These are phyloP conservation scores for Lentinus tigrinus DNA, from an alignment of 768 basidiomycete genomes.

Conservation along the genomic window DNA sequence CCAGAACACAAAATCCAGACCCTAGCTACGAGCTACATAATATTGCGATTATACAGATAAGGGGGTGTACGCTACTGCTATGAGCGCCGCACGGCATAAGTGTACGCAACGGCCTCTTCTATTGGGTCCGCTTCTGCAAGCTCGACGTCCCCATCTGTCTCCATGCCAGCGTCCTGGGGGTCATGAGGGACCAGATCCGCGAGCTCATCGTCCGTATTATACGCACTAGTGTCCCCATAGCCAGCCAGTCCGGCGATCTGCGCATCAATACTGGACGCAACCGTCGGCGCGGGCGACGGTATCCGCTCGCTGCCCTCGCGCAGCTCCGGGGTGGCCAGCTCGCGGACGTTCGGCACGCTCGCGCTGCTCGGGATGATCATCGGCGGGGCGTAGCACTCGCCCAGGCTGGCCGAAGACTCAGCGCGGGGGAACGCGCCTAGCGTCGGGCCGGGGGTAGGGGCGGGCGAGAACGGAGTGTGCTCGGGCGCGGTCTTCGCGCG, in stretches of 20 bases:
- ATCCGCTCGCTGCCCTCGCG: constrained; percentile 31
- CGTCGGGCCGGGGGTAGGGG: neutral
- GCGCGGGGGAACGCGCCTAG: neutral
- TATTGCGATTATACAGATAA: neutral
- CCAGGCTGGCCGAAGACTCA: neutral
- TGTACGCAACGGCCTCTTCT: constrained; percentile 13
- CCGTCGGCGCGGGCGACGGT: constrained; percentile 52
- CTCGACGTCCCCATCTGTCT: constrained; percentile 14
- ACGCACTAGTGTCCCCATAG: constrained; percentile 44
- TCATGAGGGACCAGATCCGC: constrained; percentile 22
- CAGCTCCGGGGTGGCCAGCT: constrained; percentile 7
- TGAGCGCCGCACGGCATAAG: neutral
- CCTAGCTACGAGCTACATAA: neutral
- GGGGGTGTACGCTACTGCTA: neutral
- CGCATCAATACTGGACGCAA: constrained; percentile 47
- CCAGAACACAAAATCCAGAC: neutral
- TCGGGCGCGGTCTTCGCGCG: constrained; percentile 36
- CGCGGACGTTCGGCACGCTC: neutral
- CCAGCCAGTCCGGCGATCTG: constrained; percentile 28
- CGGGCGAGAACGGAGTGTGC: constrained; percentile 1
- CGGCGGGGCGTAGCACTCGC: constrained; percentile 12
- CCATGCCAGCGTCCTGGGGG: constrained; percentile 11
- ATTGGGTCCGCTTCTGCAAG: constrained; percentile 13
- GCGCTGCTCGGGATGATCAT: constrained; percentile 6
- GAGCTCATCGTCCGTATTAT: constrained; percentile 52